Conservation (phyloP, 1,284 basidiomycete genomes). For the Coriolopsis trogii region DNA sequence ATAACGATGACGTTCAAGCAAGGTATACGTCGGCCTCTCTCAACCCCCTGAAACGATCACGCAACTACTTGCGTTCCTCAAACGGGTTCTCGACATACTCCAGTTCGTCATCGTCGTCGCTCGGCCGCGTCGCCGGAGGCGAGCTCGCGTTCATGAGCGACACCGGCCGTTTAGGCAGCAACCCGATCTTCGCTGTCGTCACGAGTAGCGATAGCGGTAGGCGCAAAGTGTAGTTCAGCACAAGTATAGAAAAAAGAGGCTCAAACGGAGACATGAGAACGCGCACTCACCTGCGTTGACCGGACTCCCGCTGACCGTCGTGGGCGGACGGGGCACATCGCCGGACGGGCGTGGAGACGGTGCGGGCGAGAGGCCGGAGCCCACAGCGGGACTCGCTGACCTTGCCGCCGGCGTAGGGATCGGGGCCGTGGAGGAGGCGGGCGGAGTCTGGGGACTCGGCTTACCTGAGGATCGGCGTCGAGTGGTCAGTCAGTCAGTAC, state of each 20-base stretch:
- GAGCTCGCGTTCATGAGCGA: conserved; percentile 54
- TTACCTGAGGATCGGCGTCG: background rate
- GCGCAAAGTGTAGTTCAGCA: too few species aligned
- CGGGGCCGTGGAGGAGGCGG: conserved; percentile 4
- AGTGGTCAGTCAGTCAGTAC: background rate
- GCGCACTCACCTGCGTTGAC: conserved; percentile 35
- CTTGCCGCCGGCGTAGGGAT: conserved; percentile 3
- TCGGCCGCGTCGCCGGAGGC: conserved; percentile 33
- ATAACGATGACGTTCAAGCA: background rate
- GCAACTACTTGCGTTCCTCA: conserved; percentile 47
- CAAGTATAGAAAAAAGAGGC: too few species aligned
- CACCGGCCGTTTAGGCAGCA: conserved; percentile 75
- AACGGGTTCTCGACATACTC: conserved; percentile 74
- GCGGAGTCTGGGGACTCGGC: background rate
- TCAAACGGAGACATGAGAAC: background rate
- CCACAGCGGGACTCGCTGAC: background rate
- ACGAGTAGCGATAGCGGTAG: too few species aligned
- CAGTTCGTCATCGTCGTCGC: conserved; percentile 52
- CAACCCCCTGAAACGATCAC: too few species aligned
- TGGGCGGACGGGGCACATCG: conserved; percentile 31
- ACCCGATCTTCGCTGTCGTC: conserved; percentile 63
- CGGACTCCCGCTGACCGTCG: conserved; percentile 31
- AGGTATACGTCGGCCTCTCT: background rate
- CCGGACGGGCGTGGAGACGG: conserved; percentile 25
- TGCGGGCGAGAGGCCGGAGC: conserved; percentile 8